Evolutionary conservation across 768 basidiomycete species (phyloP).

Genomic region (Termitomyces heimii): DNA sequence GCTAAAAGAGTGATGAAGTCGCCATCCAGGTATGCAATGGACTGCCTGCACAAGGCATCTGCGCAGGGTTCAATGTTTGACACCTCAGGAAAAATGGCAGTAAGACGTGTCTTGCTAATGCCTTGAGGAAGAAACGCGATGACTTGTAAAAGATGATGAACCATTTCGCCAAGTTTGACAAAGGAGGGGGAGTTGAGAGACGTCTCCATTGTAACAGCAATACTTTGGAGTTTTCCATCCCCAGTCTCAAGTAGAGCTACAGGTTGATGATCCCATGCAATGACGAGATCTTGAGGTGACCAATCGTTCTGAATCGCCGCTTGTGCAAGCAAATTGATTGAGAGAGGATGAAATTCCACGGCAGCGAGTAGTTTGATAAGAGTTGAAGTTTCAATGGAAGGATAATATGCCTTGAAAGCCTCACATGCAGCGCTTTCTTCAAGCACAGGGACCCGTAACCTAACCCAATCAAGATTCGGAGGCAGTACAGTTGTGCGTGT

Average conservation of each 20-base stretch:
- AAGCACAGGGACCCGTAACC: background rate
- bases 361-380: background rate
- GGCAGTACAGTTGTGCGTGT: background rate
- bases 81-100: background rate
- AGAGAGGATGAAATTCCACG: constrained; percentile 4
- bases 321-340: constrained; percentile 2
- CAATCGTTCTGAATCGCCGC: constrained; percentile 3
- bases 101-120: background rate
- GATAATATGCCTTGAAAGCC: background rate
- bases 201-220: background rate
- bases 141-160: background rate
- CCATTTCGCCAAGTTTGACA: background rate
- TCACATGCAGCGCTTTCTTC: background rate
- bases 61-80: background rate
- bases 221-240: background rate
- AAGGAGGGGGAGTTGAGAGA: background rate
- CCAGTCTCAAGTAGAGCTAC: background rate
- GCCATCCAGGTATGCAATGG: constrained; percentile 5
- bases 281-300: background rate
- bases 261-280: constrained; percentile 1
- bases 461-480: background rate
- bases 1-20: constrained; percentile 12
- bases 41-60: constrained; percentile 6
- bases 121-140: constrained; percentile 5
- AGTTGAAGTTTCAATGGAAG: background rate